Conservation (phyloP, 148 eudicot species). For the Chenopodium quinoa region DNA sequence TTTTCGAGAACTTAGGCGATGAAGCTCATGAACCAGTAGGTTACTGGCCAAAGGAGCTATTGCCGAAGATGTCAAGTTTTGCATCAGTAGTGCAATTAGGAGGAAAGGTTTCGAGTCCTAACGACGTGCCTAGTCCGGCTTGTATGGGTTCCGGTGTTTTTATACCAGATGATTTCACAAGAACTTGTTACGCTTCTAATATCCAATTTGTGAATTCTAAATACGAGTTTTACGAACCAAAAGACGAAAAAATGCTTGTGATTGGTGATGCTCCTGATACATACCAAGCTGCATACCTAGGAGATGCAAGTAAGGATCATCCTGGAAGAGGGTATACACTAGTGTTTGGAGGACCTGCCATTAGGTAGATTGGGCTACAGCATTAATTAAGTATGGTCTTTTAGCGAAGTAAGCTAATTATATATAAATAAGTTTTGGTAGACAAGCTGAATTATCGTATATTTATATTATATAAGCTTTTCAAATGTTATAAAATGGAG, state of each 20-base stretch:
- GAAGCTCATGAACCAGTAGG: conserved; percentile 11
- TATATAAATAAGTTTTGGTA: not conserved
- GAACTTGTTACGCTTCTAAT: conserved; percentile 20
- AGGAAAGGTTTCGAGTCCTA: conserved; percentile 22
- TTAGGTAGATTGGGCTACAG: not conserved
- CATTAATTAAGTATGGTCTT: not conserved
- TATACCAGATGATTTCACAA: not conserved
- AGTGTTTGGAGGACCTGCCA: conserved; percentile 24
- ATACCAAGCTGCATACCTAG: conserved; percentile 11
- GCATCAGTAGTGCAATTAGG: conserved; percentile 26
- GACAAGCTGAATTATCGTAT: not conserved
- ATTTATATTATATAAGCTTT: no score
- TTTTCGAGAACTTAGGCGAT: not conserved
- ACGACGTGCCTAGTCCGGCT: not conserved
- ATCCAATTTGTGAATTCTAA: conserved; percentile 11
- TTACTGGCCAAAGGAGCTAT: conserved; percentile 31
- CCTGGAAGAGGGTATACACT: conserved; percentile 3
- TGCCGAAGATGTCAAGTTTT: not conserved
- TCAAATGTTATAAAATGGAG: no score
- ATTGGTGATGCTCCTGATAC: not conserved
- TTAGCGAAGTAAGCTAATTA: not conserved
- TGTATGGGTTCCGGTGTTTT: conserved; percentile 22
- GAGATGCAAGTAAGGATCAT: conserved; percentile 4
- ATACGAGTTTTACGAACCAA: not conserved
- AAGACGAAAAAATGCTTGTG: not conserved